Evolutionary conservation across 148 eudicot species (phyloP), one percentile per base, ranked within the genome.

Genomic region (Polygonum maritimum): DNA sequence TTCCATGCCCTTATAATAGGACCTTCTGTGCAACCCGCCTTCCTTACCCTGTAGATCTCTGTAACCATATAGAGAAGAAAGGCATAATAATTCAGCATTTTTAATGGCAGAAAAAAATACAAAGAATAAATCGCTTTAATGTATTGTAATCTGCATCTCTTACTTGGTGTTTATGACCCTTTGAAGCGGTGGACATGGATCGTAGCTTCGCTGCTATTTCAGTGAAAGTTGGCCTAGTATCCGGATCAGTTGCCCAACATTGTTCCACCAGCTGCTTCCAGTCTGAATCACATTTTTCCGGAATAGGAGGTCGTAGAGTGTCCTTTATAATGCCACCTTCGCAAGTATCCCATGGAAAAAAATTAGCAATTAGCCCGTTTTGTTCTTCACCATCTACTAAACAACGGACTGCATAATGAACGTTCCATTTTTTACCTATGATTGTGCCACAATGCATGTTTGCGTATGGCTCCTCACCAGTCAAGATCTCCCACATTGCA

Each of bases 371-470:
- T 45, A 18, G 52, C 39, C 11, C 1, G 14, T 58, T 19, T 58
- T 58, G 21, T 13, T 60, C 35, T 22, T 26, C 67, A 10, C 13
- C 2, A 10, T 60, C 67, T 60, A 60, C 9, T 60, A 60, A 60
- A 21, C 14, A 60, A 15, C 22, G 9, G 13, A 15, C 15, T 1
- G 21, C 3, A n/a, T 38, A 36, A 69, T 6, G n/a, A 3, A 15
- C 45, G 5, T 54, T 52, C 13, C 11, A 14, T 70, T 41, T 45
- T 19, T 81, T 89, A 92, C 98, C 98, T 82, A 95, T 93, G 83
- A 93, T 93, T 76, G 96, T 88, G 67, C 98, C 98, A 77, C 96
- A 93, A 77, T 93, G 98, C 98, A 93, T 93, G 74, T 91, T 91
- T 76, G 90, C 91, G 77, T 93, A 93, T 44, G 98, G 98, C 82